Evolutionary conservation across 129 eudicot genomes (phyloP).

Genomic region (carrot (Daucus carota)): DNA sequence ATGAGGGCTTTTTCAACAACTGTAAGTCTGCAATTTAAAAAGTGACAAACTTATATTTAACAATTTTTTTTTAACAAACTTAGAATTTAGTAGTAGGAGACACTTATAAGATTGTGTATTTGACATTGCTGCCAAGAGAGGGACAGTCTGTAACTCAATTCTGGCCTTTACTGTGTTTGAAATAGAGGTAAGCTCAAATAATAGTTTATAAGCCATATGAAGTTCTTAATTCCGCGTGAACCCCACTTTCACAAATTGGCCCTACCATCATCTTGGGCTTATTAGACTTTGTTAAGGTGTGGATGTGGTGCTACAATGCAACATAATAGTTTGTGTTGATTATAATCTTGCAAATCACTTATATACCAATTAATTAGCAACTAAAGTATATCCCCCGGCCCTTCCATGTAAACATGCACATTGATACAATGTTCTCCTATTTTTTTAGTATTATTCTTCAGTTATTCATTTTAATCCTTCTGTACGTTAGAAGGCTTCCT

Average conservation of each 20-base stretch:
- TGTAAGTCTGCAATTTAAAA: conserved; percentile 35
- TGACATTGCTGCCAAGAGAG: too few species aligned
- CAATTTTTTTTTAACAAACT: too few species aligned
- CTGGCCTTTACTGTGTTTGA: too few species aligned
- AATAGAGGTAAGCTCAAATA: conserved; percentile 64
- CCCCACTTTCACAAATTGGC: not conserved
- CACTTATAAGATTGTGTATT: too few species aligned
- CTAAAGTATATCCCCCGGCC: not conserved
- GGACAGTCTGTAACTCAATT: too few species aligned
- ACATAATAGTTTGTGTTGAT: not conserved
- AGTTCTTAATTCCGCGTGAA: too few species aligned
- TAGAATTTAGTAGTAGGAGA: too few species aligned
- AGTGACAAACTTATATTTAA: too few species aligned
- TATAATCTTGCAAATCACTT: not conserved
- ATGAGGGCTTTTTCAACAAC: conserved; percentile 38
- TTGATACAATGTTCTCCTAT: not conserved
- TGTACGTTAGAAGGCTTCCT: conserved; percentile 68
- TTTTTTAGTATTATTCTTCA: not conserved
- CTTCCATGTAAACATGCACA: not conserved
- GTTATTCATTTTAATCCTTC: not conserved
- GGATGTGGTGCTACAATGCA: not conserved
- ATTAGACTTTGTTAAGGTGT: not conserved
- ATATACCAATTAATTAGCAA: not conserved
- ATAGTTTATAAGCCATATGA: not conserved
- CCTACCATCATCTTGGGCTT: not conserved